phyloP scores from a whole-genome alignment of 495 filamentous ascomycete genomes.

The Penicillium egyptiacum region DNA sequence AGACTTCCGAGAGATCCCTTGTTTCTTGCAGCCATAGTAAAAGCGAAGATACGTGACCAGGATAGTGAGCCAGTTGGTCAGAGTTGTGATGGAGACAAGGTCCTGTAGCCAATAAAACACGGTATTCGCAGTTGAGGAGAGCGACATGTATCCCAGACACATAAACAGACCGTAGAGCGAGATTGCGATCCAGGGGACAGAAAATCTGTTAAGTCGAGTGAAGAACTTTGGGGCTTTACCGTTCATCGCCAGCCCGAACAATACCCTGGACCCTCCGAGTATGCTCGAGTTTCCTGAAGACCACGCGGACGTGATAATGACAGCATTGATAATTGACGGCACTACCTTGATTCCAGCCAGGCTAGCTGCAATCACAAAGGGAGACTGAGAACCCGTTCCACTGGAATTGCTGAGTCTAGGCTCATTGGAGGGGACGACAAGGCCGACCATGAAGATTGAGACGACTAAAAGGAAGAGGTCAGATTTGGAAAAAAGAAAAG shows the following conservation, averaged over 20 bases:
- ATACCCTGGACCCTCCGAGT: conserved; percentile 40
- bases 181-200: conserved; percentile 54
- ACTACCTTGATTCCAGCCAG: conserved; percentile 31
- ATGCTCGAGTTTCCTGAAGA: conserved; percentile 39
- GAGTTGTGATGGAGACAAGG: conserved; percentile 49
- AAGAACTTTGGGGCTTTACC: conserved; percentile 38
- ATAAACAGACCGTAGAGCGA: conserved; percentile 46
- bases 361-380: conserved; percentile 51
- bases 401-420: conserved; percentile 39
- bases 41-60: too few species aligned
- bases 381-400: conserved; percentile 38
- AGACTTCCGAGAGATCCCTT: too few species aligned
- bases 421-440: conserved; percentile 38
- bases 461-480: not conserved
- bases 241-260: conserved; percentile 35
- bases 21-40: too few species aligned
- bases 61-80: not conserved
- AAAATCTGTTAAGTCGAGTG: conserved; percentile 53
- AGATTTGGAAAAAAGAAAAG: not conserved
- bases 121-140: conserved; percentile 46
- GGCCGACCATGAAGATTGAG: not conserved
- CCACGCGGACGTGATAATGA: conserved; percentile 42
- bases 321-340: conserved; percentile 51
- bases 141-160: conserved; percentile 53
- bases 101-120: conserved; percentile 52